A percentile compares a stretch with the other conserved stretches of the same genome.
Evolutionary conservation across 768 basidiomycete genomes (phyloP).

Genomic region (Mycena latifolia): DNA sequence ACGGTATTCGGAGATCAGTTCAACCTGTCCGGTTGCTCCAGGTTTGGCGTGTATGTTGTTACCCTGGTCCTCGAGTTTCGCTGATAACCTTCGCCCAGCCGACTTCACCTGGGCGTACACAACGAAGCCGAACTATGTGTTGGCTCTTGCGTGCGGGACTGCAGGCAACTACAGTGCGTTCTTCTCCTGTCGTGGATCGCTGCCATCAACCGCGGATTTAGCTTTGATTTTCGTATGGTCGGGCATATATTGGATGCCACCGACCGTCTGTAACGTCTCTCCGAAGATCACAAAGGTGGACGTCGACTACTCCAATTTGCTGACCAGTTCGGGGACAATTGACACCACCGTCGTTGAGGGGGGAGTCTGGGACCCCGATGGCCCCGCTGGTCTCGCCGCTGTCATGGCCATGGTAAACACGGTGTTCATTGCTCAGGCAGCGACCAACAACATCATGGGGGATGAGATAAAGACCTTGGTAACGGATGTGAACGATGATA

Average conservation of each 20-base stretch:
- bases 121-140: too few species aligned
- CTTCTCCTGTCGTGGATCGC: too few species aligned
- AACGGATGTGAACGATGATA: background rate
- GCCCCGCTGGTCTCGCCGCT: too few species aligned
- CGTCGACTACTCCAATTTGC: background rate
- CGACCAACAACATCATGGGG: background rate
- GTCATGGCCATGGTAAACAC: constrained; percentile 1
- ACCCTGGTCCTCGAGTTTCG: too few species aligned
- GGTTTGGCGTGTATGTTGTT: too few species aligned
- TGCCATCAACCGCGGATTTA: background rate
- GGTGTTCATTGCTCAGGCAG: constrained; percentile 4
- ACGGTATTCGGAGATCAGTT: too few species aligned
- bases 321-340: background rate
- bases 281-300: background rate
- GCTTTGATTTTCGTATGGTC: background rate
- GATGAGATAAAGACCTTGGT: background rate
- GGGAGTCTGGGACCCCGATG: background rate
- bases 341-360: background rate
- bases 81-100: too few species aligned
- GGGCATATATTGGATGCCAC: constrained; percentile 1
- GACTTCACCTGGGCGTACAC: too few species aligned
- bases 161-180: background rate
- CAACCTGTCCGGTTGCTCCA: too few species aligned
- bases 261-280: constrained; percentile 1
- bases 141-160: background rate